phyloP scores from a whole-genome alignment of 2,329 filamentous ascomycete genomes.

The Fusarium redolens region DNA sequence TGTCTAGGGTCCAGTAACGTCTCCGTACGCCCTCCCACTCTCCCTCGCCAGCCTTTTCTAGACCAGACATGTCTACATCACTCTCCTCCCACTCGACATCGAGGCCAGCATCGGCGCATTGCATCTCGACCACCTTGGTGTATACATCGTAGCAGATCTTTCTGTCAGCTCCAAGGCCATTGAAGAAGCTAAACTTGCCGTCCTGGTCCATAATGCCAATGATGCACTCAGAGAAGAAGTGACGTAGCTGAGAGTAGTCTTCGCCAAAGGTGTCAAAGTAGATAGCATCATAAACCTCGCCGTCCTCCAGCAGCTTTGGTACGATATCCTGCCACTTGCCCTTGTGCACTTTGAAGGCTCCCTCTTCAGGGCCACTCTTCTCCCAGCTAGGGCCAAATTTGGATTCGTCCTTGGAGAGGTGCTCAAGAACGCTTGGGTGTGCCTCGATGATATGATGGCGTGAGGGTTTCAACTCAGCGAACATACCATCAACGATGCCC shows the following conservation, averaged over 20 bases:
- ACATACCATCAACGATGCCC: constrained; percentile 86
- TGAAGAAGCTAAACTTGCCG: constrained; percentile 88
- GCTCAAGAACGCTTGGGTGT: constrained; percentile 79
- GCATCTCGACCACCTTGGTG: constrained; percentile 89
- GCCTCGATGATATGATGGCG: constrained; percentile 89
- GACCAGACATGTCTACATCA: constrained; percentile 72
- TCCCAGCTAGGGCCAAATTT: constrained; percentile 69
- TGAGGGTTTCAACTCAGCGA: constrained; percentile 74
- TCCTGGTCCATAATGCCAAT: constrained; percentile 78
- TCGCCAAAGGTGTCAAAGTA: constrained; percentile 99
- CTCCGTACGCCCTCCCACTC: constrained; percentile 92
- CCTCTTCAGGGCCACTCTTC: constrained; percentile 65
- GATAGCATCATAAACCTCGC: constrained; percentile 83
- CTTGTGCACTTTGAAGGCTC: constrained; percentile 76
- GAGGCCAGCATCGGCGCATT: constrained; percentile 87
- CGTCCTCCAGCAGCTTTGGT: constrained; percentile 73
- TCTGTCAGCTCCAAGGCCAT: constrained; percentile 91
- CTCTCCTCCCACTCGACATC: constrained; percentile 89
- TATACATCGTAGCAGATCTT: constrained; percentile 97
- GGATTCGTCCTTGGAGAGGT: constrained; percentile 63
- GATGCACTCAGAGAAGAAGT: constrained; percentile 90
- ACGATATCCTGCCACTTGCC: constrained; percentile 85
- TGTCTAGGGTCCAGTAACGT: constrained; percentile 89
- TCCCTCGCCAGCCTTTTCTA: constrained; percentile 74
- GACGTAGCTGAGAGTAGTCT: constrained; percentile 84